A percentile compares a stretch with the other conserved stretches of the same genome.
Evolutionary conservation across 2,329 filamentous ascomycete species (phyloP).

Genomic region (Claviceps quebecensis): DNA sequence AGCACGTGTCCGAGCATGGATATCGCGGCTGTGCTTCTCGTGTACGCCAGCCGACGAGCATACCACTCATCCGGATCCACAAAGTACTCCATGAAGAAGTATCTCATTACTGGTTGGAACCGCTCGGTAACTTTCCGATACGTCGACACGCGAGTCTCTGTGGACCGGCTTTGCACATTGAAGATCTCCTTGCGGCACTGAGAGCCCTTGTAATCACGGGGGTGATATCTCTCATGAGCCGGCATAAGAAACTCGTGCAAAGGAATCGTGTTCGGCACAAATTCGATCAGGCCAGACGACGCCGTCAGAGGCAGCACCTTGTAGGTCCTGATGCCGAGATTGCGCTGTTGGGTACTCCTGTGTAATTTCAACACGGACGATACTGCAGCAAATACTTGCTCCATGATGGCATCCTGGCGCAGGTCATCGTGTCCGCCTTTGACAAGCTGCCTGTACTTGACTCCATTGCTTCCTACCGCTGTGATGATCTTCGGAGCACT

Average conservation of each 20-base stretch:
- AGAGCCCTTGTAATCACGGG: conserved; percentile 63
- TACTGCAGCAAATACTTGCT: conserved; percentile 95
- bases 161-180: conserved; percentile 53
- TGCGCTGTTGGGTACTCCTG: conserved; percentile 72
- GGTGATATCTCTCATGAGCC: conserved; percentile 76
- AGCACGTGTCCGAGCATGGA: conserved; percentile 90
- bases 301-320: conserved; percentile 85
- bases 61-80: conserved; percentile 96
- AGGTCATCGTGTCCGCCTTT: conserved; percentile 95
- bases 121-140: conserved; percentile 67
- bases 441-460: conserved; percentile 75
- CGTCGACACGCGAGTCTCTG: conserved; percentile 56
- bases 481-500: conserved; percentile 92
- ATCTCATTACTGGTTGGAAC: conserved; percentile 87
- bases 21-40: conserved; percentile 82
- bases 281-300: conserved; percentile 85
- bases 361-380: conserved; percentile 80
- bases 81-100: conserved; percentile 95
- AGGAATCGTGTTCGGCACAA: conserved; percentile 84
- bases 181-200: conserved; percentile 69
- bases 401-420: conserved; percentile 96
- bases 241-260: conserved; percentile 86
- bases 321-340: conserved; percentile 86
- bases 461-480: conserved; percentile 62
- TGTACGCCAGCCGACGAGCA: conserved; percentile 74